Evolutionary conservation across 352 stramenopile species (phyloP).

Genomic region (Phytophthora vignae): DNA sequence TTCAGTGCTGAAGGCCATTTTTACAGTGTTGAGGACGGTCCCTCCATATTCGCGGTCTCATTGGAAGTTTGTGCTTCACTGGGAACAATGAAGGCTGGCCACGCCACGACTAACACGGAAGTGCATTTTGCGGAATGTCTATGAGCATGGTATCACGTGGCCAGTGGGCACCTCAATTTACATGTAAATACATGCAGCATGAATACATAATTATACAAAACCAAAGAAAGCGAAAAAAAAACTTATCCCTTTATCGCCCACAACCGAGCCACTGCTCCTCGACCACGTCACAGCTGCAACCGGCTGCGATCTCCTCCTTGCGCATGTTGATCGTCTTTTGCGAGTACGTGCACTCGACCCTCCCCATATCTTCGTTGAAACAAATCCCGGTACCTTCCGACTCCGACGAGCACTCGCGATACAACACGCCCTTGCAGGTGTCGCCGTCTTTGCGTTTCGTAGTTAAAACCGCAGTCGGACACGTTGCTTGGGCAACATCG

Average conservation of each 20-base stretch:
- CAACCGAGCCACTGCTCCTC: slow-evolving; percentile 45
- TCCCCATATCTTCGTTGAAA: slow-evolving; percentile 36
- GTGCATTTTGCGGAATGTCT: no score
- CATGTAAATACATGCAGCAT: no score
- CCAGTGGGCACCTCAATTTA: no score
- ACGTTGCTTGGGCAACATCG: slow-evolving; percentile 27
- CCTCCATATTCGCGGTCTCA: no score
- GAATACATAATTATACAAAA: no score
- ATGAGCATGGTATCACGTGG: no score
- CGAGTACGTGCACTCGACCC: slow-evolving; percentile 25
- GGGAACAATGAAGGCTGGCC: no score
- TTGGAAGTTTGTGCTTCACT: no score
- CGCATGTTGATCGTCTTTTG: slow-evolving; percentile 36
- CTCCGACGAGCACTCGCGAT: slow-evolving; percentile 25
- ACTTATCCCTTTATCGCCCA: slow-evolving; percentile 1
- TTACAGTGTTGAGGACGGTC: no score
- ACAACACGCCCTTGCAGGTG: slow-evolving; percentile 31
- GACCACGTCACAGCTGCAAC: slow-evolving; percentile 23
- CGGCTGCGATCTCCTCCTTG: slow-evolving; percentile 29
- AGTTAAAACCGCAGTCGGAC: neutral
- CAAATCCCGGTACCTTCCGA: slow-evolving; percentile 32
- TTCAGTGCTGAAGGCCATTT: no score
- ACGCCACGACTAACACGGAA: no score
- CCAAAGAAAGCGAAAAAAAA: no score
- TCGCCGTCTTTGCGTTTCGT: slow-evolving; percentile 1